phyloP scores from a whole-genome alignment of 306 rosid species.

The Lathyrus oleraceus region DNA sequence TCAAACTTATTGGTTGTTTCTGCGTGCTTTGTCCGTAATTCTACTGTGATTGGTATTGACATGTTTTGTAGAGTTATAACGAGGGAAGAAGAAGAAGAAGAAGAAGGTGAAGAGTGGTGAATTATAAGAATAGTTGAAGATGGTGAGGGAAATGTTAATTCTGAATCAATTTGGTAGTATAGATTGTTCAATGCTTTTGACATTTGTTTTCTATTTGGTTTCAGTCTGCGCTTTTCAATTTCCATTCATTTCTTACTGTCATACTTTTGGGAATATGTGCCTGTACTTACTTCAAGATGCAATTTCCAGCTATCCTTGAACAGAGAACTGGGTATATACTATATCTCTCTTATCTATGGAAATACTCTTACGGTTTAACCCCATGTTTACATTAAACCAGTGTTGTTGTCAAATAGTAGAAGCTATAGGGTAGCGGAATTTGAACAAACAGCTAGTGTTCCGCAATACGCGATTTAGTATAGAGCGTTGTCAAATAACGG shows the following conservation, averaged over 20 bases:
- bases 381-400: neutral
- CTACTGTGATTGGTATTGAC: constrained; percentile 24
- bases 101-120: constrained; percentile 34
- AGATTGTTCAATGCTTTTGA: constrained; percentile 17
- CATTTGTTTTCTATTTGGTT: constrained; percentile 32
- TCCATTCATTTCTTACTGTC: constrained; percentile 54
- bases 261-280: constrained; percentile 53
- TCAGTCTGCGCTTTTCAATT: constrained; percentile 59
- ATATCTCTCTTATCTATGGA: neutral
- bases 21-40: neutral
- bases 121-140: constrained; percentile 14
- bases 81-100: neutral
- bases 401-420: neutral
- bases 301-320: constrained; percentile 54
- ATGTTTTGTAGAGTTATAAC: constrained; percentile 21
- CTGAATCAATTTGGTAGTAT: neutral
- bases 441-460: neutral
- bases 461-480: neutral
- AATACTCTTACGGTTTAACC: neutral
- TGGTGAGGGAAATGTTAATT: constrained; percentile 33
- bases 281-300: constrained; percentile 57
- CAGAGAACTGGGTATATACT: constrained; percentile 49
- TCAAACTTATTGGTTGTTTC: neutral
- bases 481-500: neutral
- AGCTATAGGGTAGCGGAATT: neutral